Evolutionary conservation across 1,284 basidiomycete species (phyloP), one percentile per base, ranked within the genome.

Genomic region (Trichosporon ovoides): DNA sequence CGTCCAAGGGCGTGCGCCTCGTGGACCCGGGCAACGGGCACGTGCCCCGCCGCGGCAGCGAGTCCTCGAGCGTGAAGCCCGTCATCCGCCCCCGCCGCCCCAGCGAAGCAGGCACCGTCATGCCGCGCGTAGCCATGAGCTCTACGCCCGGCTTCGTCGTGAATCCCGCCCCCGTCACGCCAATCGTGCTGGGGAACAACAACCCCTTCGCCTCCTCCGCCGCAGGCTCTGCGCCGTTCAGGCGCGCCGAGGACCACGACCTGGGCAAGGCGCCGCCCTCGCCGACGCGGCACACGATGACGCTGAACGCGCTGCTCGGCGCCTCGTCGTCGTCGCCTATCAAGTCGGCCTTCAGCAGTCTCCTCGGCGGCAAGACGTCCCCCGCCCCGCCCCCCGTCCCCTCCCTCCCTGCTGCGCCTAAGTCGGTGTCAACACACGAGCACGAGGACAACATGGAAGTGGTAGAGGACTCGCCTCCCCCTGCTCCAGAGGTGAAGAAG

Each of bases 231-330:
- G 43, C 43, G 14, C 43, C 43, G 10, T 48, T 48, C 43, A 2
- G 43, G 22, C 24, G 43, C 22, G 43, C 43, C 43, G 43, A 48
- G 13, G 43, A 48, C 24, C 43, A 48, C 43, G 43, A 48, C 12
- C 43, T 13, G 7, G 43, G 6, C 24, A 48, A 48, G 24, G 43
- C 24, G 2, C 43, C 43, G 7, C 14, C 43, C 1, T n/a, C 14
- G 11, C 43, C 43, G 24, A 48, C 43, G 14, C 43, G 43, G 24
- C 43, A 48, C 43, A 48, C 43, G 24, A 48, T 48, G 43, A 48
- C 43, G 24, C 24, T 48, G 24, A 48, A 48, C 28, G 43, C 43
- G 43, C 11, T 48, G 24, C 13, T 48, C 5, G 43, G 43, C 43
- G n/a, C 24, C 24, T 12, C 22, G 13, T 14, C 24, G n/a, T 16